Percentiles rank a stretch among this genome's conserved stretches.
Evolutionary conservation across 768 basidiomycete species (phyloP).

Genomic region (Rubroboletus satanas): DNA sequence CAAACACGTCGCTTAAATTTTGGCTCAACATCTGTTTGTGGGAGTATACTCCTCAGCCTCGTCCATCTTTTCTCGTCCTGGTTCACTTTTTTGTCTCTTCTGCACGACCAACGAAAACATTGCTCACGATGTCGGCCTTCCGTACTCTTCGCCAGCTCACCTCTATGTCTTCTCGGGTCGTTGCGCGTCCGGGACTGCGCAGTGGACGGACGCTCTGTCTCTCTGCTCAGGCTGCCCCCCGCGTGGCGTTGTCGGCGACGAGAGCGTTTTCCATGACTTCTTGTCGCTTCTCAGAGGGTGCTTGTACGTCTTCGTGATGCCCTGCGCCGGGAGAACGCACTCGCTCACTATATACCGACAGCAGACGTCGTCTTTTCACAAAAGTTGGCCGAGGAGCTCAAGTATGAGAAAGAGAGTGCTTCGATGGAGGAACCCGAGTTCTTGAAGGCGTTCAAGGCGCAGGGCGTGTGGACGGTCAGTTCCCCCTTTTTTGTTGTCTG

Average conservation of each 20-base stretch:
- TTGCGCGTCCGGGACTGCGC: constrained; percentile 22
- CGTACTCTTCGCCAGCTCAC: constrained; percentile 58
- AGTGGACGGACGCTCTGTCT: constrained; percentile 22
- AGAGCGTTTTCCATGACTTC: constrained; percentile 41
- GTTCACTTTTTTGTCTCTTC: background rate
- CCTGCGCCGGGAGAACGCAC: too few relatives aligned
- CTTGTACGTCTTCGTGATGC: constrained; percentile 32
- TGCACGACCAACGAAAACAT: constrained; percentile 1
- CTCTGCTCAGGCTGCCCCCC: constrained; percentile 11
- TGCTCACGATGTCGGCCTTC: constrained; percentile 54
- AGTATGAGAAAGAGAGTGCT: constrained; percentile 72
- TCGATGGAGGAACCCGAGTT: constrained; percentile 61
- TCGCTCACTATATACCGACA: constrained; percentile 22
- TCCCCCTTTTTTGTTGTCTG: too few relatives aligned
- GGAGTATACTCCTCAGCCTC: background rate
- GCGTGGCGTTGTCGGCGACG: constrained; percentile 22
- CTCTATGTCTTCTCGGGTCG: constrained; percentile 40
- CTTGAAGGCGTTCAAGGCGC: constrained; percentile 65
- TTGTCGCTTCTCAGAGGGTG: constrained; percentile 39
- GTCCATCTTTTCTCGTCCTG: background rate
- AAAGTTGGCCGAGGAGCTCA: constrained; percentile 77
- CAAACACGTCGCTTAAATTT: constrained; percentile 33
- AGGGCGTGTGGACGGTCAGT: constrained; percentile 74
- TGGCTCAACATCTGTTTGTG: background rate
- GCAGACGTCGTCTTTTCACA: constrained; percentile 73